A percentile compares a stretch with the other conserved stretches of the same genome.
Conservation (phyloP, 2,329 filamentous ascomycete species). For the Amphichorda felina region DNA sequence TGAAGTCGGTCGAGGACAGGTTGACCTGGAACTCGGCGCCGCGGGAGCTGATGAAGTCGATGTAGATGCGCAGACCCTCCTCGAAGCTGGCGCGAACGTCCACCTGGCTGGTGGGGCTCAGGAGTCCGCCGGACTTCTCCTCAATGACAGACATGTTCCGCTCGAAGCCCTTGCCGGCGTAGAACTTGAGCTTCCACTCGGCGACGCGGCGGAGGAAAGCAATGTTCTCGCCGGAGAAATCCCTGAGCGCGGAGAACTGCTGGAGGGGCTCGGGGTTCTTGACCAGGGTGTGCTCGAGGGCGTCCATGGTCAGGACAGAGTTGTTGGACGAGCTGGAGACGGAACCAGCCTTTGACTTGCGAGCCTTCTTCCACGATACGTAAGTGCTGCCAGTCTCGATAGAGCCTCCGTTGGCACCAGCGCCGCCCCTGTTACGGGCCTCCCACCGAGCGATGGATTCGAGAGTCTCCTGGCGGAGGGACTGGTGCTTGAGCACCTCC, state of each 20-base stretch:
- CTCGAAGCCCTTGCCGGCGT: constrained; percentile 11
- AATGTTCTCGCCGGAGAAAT: constrained; percentile 63
- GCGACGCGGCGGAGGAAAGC: constrained; percentile 49
- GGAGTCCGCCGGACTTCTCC: constrained; percentile 3
- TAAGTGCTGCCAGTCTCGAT: constrained; percentile 15
- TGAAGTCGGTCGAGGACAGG: constrained; percentile 44
- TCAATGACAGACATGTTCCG: constrained; percentile 3
- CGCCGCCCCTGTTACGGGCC: constrained; percentile 16
- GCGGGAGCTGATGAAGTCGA: constrained; percentile 45
- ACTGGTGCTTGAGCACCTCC: constrained; percentile 35
- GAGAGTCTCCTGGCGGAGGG: constrained; percentile 27
- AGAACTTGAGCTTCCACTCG: constrained; percentile 21
- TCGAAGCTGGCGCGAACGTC: constrained; percentile 39
- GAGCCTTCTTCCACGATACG: constrained; percentile 17
- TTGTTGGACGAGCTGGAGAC: constrained; percentile 20
- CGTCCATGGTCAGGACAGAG: constrained; percentile 40
- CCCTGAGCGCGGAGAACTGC: constrained; percentile 50
- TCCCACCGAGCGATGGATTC: constrained; percentile 32
- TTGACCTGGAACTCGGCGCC: constrained; percentile 59
- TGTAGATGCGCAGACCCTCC: constrained; percentile 47
- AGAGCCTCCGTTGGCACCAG: constrained; percentile 13
- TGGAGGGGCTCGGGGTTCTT: constrained; percentile 48
- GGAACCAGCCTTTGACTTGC: constrained; percentile 19
- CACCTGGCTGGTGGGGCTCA: constrained; percentile 14
- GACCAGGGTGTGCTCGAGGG: constrained; percentile 48